phyloP scores from a whole-genome alignment of 2,329 filamentous ascomycete species.

The Ophiocordyceps australis region DNA sequence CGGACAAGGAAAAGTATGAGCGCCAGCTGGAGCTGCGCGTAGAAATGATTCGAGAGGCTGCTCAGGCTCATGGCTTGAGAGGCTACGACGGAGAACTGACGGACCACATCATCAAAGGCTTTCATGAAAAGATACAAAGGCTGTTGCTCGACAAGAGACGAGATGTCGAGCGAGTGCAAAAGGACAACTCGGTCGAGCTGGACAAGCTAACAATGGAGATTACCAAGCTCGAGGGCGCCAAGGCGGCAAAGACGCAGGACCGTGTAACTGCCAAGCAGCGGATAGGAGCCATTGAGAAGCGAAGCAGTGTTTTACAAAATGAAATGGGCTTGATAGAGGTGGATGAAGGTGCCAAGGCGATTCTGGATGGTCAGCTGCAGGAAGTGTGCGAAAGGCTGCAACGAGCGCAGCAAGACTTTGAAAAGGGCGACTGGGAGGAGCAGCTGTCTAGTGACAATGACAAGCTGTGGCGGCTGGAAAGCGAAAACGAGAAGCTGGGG shows the following conservation, averaged over 20 bases:
- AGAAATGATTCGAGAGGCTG: constrained; percentile 60
- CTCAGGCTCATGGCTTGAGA: constrained; percentile 59
- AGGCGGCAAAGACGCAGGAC: constrained; percentile 53
- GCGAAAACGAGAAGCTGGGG: constrained; percentile 51
- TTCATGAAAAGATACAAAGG: constrained; percentile 61
- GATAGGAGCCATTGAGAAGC: constrained; percentile 56
- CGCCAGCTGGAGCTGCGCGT: constrained; percentile 56
- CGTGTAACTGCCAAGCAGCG: constrained; percentile 58
- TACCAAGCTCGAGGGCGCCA: constrained; percentile 55
- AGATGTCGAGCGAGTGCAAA: constrained; percentile 55
- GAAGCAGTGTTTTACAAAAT: constrained; percentile 45
- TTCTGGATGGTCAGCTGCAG: constrained; percentile 55
- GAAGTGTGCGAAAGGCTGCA: constrained; percentile 48
- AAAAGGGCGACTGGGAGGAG: constrained; percentile 47
- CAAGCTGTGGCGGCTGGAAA: constrained; percentile 51
- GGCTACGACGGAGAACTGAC: constrained; percentile 69
- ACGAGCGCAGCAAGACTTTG: constrained; percentile 43
- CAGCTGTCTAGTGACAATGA: constrained; percentile 49
- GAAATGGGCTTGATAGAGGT: constrained; percentile 56
- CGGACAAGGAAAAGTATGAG: constrained; percentile 76
- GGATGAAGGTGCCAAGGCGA: constrained; percentile 70
- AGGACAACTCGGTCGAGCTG: constrained; percentile 56
- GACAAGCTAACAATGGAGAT: constrained; percentile 55
- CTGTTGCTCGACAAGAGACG: constrained; percentile 62
- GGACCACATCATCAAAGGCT: constrained; percentile 54